phyloP scores from a whole-genome alignment of 345 rosid species.

The Lumnitzera racemosa region DNA sequence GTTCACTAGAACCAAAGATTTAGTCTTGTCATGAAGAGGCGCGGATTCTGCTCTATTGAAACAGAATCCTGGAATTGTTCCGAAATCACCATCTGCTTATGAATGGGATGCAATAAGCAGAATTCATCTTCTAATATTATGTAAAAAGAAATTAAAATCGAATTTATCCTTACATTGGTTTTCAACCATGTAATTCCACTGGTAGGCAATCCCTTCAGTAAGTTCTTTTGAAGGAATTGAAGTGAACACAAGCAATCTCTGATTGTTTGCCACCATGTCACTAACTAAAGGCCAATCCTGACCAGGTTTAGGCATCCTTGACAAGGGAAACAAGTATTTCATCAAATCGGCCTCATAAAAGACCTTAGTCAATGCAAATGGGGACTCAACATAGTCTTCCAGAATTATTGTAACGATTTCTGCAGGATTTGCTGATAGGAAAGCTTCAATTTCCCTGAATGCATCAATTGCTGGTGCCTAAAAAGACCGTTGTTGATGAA shows the following conservation, averaged over 20 bases:
- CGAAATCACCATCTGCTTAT: conserved; percentile 49
- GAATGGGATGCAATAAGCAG: background rate
- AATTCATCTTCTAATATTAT: background rate
- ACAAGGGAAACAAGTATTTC: conserved; percentile 57
- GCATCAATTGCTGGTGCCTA: conserved; percentile 58
- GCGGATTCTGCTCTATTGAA: conserved; percentile 47
- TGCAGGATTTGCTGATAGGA: conserved; percentile 43
- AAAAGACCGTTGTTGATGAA: too few relatives aligned
- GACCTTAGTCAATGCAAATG: conserved; percentile 48
- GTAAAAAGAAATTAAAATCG: background rate
- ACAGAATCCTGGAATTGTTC: conserved; percentile 53
- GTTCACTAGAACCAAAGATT: conserved; percentile 45
- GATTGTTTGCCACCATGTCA: conserved; percentile 54
- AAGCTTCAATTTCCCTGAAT: conserved; percentile 51
- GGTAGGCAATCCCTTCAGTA: conserved; percentile 61
- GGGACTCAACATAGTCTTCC: conserved; percentile 55
- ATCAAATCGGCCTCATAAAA: conserved; percentile 49
- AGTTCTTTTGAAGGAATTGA: conserved; percentile 44
- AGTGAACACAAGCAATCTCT: conserved; percentile 53
- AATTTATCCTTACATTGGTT: conserved; percentile 41
- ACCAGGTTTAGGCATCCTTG: conserved; percentile 55
- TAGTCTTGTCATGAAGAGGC: conserved; percentile 31
- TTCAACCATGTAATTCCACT: conserved; percentile 79
- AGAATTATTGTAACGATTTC: conserved; percentile 55
- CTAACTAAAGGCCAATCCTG: conserved; percentile 61